A percentile compares a stretch with the other conserved stretches of the same genome.
Conservation (phyloP, 257 asterid genomes). For the Ilex aquifolium region DNA sequence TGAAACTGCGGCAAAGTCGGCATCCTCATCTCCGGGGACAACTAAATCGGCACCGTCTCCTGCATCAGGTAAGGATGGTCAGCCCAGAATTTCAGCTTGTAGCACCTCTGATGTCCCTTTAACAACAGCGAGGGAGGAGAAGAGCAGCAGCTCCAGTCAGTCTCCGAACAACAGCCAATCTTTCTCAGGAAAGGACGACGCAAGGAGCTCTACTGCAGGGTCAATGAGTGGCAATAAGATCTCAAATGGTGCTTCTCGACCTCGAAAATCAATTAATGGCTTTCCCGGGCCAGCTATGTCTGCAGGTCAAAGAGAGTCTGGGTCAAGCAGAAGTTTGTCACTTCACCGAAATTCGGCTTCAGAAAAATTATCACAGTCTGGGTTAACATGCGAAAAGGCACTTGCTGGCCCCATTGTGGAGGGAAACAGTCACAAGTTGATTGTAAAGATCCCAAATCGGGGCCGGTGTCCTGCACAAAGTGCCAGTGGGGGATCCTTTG, state of each 20-base stretch:
- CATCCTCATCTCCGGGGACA: constrained; percentile 61
- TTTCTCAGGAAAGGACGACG: constrained; percentile 53
- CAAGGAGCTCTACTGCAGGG: constrained; percentile 46
- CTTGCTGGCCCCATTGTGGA: constrained; percentile 40
- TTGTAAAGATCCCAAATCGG: constrained; percentile 70
- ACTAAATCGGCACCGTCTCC: constrained; percentile 41
- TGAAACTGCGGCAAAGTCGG: constrained; percentile 52
- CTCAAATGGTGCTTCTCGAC: constrained; percentile 43
- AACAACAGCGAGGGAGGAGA: constrained; percentile 51
- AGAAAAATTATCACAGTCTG: constrained; percentile 48
- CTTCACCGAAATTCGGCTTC: constrained; percentile 31
- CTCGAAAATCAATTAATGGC: constrained; percentile 41
- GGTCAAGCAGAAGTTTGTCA: constrained; percentile 39
- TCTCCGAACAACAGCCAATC: constrained; percentile 55
- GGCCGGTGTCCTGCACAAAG: constrained; percentile 66
- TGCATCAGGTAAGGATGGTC: constrained; percentile 59
- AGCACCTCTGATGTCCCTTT: constrained; percentile 46
- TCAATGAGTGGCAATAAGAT: constrained; percentile 41
- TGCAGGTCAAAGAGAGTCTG: constrained; percentile 54
- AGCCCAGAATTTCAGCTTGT: constrained; percentile 29
- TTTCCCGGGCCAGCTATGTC: constrained; percentile 28
- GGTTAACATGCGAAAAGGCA: constrained; percentile 38
- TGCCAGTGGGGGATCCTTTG: constrained; percentile 42
- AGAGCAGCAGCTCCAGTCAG: constrained; percentile 76
- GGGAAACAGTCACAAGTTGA: constrained; percentile 52